Percentiles rank a stretch among this genome's conserved stretches.
Conservation (phyloP, 108 stramenopile species). For the Parietichytrium sp. region DNA sequence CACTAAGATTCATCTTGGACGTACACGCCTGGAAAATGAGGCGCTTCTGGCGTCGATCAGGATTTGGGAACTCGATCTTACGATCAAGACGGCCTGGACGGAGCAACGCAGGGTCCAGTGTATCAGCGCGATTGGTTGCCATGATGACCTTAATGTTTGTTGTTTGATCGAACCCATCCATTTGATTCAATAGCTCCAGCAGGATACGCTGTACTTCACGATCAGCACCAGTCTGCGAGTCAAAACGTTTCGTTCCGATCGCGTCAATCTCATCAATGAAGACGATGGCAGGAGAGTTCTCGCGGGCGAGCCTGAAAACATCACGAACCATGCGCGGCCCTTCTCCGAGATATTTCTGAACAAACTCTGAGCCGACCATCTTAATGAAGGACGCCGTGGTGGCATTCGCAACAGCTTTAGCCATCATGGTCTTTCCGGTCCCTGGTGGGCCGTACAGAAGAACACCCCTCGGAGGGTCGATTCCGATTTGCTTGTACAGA, state of each 20-base stretch:
- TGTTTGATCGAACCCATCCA: conserved; percentile 99
- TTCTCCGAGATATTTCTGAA: conserved; percentile 99
- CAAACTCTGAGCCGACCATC: conserved; percentile 98
- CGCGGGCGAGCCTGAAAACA: conserved; percentile 96
- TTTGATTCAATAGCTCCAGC: conserved; percentile 95
- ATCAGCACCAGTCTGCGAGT: conserved; percentile 97
- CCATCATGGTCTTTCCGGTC: conserved; percentile 99
- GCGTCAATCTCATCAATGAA: conserved; percentile 99
- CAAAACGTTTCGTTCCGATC: conserved; percentile 99
- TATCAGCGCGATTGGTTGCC: conserved; percentile 98
- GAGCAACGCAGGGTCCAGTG: conserved; percentile 94
- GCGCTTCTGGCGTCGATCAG: conserved; percentile 97
- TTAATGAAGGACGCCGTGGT: conserved; percentile 96
- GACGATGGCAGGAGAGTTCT: conserved; percentile 93
- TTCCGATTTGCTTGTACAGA: conserved; percentile 97
- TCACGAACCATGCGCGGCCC: conserved; percentile 99
- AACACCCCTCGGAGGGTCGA: conserved; percentile 98
- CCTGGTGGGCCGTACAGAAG: conserved; percentile 85
- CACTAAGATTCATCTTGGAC: conserved; percentile 93
- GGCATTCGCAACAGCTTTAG: conserved; percentile 96
- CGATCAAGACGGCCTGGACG: conserved; percentile 97
- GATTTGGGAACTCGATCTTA: conserved; percentile 98
- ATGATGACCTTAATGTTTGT: conserved; percentile 99
- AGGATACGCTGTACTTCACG: conserved; percentile 98
- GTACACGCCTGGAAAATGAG: conserved; percentile 99